Percentiles rank a stretch among this genome's conserved stretches.
These are phyloP conservation scores for Xylaria sp. DNA, from an alignment of 2,329 filamentous ascomycete genomes.

Conservation along the genomic window DNA sequence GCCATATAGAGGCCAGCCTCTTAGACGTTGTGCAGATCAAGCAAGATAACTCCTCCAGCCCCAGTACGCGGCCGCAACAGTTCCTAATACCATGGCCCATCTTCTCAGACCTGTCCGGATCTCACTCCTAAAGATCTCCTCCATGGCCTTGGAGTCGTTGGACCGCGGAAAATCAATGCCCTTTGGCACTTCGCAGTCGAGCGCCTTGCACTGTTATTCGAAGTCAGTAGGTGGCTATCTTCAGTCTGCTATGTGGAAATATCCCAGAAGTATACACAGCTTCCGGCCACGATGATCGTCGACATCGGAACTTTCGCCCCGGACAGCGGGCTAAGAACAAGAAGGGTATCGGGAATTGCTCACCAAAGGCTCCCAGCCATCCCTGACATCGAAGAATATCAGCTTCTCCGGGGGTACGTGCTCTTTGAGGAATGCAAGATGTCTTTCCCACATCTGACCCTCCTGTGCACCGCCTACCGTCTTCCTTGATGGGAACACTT, in stretches of 20 bases:
- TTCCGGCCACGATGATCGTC: background rate
- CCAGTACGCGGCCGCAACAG: slow-evolving; percentile 28
- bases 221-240: slow-evolving; percentile 1
- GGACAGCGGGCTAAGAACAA: background rate
- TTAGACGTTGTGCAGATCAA: slow-evolving; percentile 3
- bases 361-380: slow-evolving; percentile 40
- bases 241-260: background rate
- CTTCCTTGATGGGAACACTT: slow-evolving; percentile 38
- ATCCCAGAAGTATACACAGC: background rate
- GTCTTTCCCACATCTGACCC: slow-evolving; percentile 38
- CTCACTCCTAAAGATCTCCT: slow-evolving; percentile 39
- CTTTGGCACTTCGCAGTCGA: slow-evolving; percentile 38
- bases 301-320: background rate
- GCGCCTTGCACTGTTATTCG: slow-evolving; percentile 33
- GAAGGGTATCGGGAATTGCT: background rate
- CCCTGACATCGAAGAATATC: slow-evolving; percentile 42
- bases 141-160: slow-evolving; percentile 42
- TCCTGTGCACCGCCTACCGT: slow-evolving; percentile 19
- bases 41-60: slow-evolving; percentile 29
- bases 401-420: slow-evolving; percentile 40
- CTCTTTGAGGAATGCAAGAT: slow-evolving; percentile 41
- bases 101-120: slow-evolving; percentile 36
- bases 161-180: slow-evolving; percentile 40
- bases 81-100: slow-evolving; percentile 38
- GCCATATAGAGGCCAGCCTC: background rate